Conservation (phyloP, 139 green algal species). For the Deuterostichococcus epilithicus region DNA sequence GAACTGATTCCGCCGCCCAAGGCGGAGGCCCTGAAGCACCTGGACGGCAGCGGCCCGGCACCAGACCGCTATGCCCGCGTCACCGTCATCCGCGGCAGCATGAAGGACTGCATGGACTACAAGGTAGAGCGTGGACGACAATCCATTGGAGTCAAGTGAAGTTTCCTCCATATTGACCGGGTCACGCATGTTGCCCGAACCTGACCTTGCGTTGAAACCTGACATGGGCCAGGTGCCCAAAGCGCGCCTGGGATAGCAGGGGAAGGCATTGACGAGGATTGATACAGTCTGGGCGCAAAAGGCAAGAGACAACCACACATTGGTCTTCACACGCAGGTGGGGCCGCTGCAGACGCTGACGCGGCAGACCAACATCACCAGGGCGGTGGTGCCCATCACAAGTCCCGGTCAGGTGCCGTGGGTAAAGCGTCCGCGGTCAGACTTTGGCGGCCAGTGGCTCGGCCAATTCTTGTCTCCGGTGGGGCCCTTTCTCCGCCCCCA, state of each 20-base stretch:
- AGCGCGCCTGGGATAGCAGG: no score
- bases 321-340: not conserved
- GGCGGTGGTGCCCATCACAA: not conserved
- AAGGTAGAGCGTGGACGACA: constrained; percentile 10
- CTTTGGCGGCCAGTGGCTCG: not conserved
- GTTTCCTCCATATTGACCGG: no score
- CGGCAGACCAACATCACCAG: not conserved
- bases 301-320: not conserved
- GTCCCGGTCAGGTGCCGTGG: not conserved
- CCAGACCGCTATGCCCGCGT: constrained; percentile 21
- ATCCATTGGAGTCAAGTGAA: no score
- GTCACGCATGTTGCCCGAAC: no score
- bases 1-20: constrained; percentile 23
- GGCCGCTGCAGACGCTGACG: not conserved
- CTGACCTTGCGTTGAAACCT: no score
- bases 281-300: no score
- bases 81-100: constrained; percentile 16
- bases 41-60: constrained; percentile 18
- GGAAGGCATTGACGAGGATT: no score
- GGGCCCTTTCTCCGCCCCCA: no score
- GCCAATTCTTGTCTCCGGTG: not conserved
- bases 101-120: constrained; percentile 36
- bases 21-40: constrained; percentile 20
- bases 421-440: not conserved
- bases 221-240: no score